Percentiles rank a stretch among this genome's conserved stretches.
These are phyloP conservation scores for Pichia sp. DNA, from an alignment of 1,139 yeast species.

Conservation along the genomic window DNA sequence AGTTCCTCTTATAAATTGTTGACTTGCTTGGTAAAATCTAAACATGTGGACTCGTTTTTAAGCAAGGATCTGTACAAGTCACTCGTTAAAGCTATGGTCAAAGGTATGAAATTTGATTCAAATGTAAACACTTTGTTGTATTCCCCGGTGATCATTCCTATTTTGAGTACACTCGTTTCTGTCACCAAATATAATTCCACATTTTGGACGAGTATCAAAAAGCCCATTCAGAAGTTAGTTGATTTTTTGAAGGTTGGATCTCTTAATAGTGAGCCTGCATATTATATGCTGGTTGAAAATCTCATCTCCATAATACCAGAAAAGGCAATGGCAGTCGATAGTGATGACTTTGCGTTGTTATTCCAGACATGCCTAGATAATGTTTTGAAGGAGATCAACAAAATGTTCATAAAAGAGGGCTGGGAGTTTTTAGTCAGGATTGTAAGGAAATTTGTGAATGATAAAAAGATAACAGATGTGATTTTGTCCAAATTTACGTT, in stretches of 20 bases:
- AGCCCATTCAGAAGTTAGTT: constrained; percentile 34
- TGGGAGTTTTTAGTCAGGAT: constrained; percentile 20
- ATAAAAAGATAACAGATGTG: constrained; percentile 1
- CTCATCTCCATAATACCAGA: constrained; percentile 20
- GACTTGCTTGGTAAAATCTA: constrained; percentile 19
- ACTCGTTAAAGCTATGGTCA: constrained; percentile 42
- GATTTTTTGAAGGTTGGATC: constrained; percentile 44
- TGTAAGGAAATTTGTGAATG: neutral
- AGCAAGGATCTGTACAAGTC: constrained; percentile 33
- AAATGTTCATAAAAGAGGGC: constrained; percentile 16
- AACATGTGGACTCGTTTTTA: constrained; percentile 9
- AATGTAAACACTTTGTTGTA: constrained; percentile 31
- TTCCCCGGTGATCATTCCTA: constrained; percentile 38
- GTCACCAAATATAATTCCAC: constrained; percentile 35
- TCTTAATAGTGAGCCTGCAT: constrained; percentile 42
- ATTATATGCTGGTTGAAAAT: constrained; percentile 30
- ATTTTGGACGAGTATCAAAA: constrained; percentile 42
- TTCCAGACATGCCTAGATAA: constrained; percentile 23
- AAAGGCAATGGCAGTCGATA: constrained; percentile 14
- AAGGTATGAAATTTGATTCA: constrained; percentile 36
- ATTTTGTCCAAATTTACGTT: constrained; percentile 9
- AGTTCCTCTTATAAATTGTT: constrained; percentile 35
- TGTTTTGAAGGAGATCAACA: constrained; percentile 18
- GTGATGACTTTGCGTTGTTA: constrained; percentile 17
- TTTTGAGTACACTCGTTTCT: constrained; percentile 38